These are phyloP conservation scores for Annona squamosa DNA, from an alignment of 164 flowering plant species.

Conservation along the genomic window DNA sequence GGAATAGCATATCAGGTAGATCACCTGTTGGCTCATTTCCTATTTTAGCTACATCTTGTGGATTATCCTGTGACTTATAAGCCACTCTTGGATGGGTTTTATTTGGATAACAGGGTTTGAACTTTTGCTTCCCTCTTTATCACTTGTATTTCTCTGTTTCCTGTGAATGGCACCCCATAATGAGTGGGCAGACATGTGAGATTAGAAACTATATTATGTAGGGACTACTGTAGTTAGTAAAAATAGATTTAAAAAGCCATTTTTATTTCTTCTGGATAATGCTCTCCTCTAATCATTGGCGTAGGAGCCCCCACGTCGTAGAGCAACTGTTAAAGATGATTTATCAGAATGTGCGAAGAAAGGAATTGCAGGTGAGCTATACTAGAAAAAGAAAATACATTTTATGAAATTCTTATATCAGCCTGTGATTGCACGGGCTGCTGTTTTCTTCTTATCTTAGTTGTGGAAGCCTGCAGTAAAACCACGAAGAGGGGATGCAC, in stretches of 20 bases:
- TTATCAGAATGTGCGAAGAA: slow-evolving; percentile 83
- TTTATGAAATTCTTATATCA: neutral
- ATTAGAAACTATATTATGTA: neutral
- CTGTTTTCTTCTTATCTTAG: slow-evolving; percentile 2
- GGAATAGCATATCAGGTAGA: neutral
- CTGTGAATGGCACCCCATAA: neutral
- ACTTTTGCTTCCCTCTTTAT: neutral
- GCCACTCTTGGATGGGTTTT: neutral
- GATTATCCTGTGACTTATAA: neutral
- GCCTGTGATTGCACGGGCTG: neutral
- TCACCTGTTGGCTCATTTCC: neutral
- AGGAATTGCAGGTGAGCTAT: slow-evolving; percentile 69
- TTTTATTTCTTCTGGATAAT: neutral
- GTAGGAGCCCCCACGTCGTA: slow-evolving; percentile 54
- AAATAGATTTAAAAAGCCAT: neutral
- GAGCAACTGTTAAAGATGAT: slow-evolving; percentile 28
- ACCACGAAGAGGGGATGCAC: slow-evolving; percentile 87
- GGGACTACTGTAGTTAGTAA: neutral
- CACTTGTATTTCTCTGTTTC: neutral
- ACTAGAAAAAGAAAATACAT: neutral
- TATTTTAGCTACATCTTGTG: neutral
- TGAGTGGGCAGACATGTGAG: neutral
- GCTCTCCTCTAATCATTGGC: neutral
- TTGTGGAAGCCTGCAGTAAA: slow-evolving; percentile 42
- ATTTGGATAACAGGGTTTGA: neutral